Base-by-base conservation (phyloP, 257 asterid genomes). In the Penstemon barbatus region DNA sequence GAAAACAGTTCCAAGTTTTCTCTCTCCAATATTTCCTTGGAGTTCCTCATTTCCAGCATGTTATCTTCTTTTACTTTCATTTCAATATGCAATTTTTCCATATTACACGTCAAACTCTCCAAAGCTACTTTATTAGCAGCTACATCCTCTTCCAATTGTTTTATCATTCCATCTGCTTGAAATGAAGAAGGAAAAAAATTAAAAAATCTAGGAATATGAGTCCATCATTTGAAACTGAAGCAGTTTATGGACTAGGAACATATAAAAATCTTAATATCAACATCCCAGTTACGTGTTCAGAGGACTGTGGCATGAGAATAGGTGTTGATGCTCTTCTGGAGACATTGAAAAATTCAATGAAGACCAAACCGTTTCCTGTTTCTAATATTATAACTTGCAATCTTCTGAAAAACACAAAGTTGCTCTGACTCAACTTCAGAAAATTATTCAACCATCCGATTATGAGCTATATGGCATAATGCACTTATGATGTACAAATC, bases 11-110 rank as follows among this genome's bases (percentile, higher is more conserved):
- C 86, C 68, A 74, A 61, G 69, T 78, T 89, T 74, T 80, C 97
- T 65, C 67, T 81, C 84, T 84, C 89, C 79, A 86, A 70, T 44
- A 73, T 83, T 54, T 79, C 87, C 81, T 86, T 81, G 74, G 71
- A 76, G 68, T 59, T 71, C 71, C 77, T 85, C 83, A 87, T 74
- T 74, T 71, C 70, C 68, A 62, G 75, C 76, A 89, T 64, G 59
- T 74, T 78, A 42, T 79, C 88, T 79, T 87, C 96, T 79, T 94
- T 91, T 48, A 59, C 76, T 79, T 76, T 83, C 66, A 86, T 68
- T 70, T 87, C 90, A 70, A 84, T 66, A 60, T 82, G 88, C 87
- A 91, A 70, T 41, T 74, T 72, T 70, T 83, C 92, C 84, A 94
- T 82, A 82, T 81, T 76, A 69, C 81, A 71, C 56, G 87, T 83